These are phyloP conservation scores for Incumbomyces lentus DNA, from an alignment of 2,329 filamentous ascomycete species.

Conservation along the genomic window DNA sequence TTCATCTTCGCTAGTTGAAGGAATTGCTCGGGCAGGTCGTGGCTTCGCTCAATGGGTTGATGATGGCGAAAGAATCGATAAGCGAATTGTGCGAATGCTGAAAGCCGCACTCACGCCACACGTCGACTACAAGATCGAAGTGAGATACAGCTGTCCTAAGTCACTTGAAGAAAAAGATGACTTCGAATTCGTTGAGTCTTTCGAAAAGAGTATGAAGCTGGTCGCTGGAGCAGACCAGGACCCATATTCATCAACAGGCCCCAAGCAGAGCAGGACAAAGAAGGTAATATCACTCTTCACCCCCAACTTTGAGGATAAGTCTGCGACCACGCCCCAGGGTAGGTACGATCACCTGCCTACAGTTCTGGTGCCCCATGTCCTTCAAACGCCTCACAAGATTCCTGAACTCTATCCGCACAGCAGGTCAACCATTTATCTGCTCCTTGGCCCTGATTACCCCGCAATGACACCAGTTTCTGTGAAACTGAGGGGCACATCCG, in stretches of 20 bases:
- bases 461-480: slow-evolving; percentile 44
- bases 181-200: slow-evolving; percentile 50
- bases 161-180: slow-evolving; percentile 35
- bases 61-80: slow-evolving; percentile 55
- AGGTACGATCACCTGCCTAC: slow-evolving; percentile 43
- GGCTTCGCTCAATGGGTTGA: slow-evolving; percentile 54
- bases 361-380: slow-evolving; percentile 43
- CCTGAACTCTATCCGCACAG: slow-evolving; percentile 58
- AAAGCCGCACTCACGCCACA: slow-evolving; percentile 60
- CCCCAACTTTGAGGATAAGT: slow-evolving; percentile 34
- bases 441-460: slow-evolving; percentile 46
- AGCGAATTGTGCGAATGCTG: slow-evolving; percentile 62
- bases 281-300: slow-evolving; percentile 51
- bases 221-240: slow-evolving; percentile 3
- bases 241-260: slow-evolving; percentile 2
- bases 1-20: slow-evolving; percentile 49
- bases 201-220: slow-evolving; percentile 29
- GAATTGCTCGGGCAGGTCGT: slow-evolving; percentile 47
- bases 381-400: slow-evolving; percentile 56
- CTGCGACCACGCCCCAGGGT: slow-evolving; percentile 22
- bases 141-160: slow-evolving; percentile 43
- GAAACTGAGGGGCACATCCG: slow-evolving; percentile 47
- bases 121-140: slow-evolving; percentile 50
- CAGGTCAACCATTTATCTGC: slow-evolving; percentile 54
- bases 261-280: slow-evolving; percentile 11